phyloP scores from a whole-genome alignment of 169 alveolate genomes.

The Eimeria praecox region DNA sequence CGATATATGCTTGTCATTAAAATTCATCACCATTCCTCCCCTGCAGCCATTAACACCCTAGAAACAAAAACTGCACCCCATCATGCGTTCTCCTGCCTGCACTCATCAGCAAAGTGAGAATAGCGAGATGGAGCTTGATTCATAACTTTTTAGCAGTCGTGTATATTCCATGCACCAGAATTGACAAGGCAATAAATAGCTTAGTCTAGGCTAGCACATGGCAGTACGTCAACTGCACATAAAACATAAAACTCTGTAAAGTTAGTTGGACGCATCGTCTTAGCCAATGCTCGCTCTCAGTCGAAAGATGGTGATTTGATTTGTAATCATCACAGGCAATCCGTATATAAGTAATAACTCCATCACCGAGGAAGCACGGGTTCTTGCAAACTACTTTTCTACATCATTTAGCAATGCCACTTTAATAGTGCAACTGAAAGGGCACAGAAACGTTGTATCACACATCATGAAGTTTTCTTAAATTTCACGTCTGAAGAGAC shows the following conservation, averaged over 20 bases:
- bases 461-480: too few relatives aligned
- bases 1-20: conserved; percentile 65
- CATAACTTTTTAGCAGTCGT: background rate
- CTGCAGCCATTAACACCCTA: background rate
- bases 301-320: conserved; percentile 60
- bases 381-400: background rate
- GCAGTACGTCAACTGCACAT: conserved; percentile 59
- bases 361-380: conserved; percentile 5
- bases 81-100: conserved; percentile 50
- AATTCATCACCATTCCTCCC: background rate
- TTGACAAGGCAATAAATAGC: background rate
- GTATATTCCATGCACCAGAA: conserved; percentile 44
- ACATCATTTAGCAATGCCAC: background rate
- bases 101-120: conserved; percentile 43
- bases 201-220: background rate
- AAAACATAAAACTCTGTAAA: background rate
- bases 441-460: too few relatives aligned
- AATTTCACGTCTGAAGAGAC: too few relatives aligned
- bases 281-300: conserved; percentile 7
- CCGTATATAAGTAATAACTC: background rate
- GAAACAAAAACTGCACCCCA: conserved; percentile 31
- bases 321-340: background rate
- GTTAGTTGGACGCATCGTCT: background rate
- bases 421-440: too few relatives aligned
- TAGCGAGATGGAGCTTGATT: conserved; percentile 46